A percentile compares a stretch with the other conserved stretches of the same genome.
Evolutionary conservation across 805 yeast species (phyloP).

Genomic region (Lipomyces starkeyi): DNA sequence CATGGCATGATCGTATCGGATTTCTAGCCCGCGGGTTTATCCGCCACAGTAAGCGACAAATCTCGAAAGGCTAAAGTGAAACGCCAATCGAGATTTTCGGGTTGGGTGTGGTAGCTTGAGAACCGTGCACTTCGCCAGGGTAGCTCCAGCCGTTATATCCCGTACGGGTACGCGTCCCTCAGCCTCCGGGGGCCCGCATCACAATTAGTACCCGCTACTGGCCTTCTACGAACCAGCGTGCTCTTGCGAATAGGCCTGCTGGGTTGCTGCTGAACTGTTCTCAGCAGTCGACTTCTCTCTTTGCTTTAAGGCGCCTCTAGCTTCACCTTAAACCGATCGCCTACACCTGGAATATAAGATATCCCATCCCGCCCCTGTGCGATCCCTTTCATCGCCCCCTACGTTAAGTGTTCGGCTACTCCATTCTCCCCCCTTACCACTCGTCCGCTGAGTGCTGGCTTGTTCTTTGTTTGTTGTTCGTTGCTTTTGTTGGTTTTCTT

Average conservation of each 20-base stretch:
- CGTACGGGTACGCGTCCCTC: neutral
- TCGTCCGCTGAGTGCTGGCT: neutral
- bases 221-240: neutral
- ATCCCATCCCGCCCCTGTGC: slow-evolving; percentile 7
- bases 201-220: neutral
- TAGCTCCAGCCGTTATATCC: neutral
- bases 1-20: neutral
- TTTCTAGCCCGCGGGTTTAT: neutral
- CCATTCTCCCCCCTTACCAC: neutral
- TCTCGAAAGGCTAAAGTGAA: neutral
- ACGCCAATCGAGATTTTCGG: neutral
- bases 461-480: slow-evolving; percentile 7
- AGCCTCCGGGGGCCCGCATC: neutral
- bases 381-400: neutral
- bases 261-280: neutral
- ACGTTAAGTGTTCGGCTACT: neutral
- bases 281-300: neutral
- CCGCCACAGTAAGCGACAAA: neutral
- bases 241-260: neutral
- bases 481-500: neutral
- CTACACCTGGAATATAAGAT: slow-evolving; percentile 1
- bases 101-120: neutral
- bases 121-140: neutral
- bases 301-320: neutral
- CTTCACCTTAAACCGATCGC: neutral